These are phyloP conservation scores for Aspergillus sclerotiicarbonarius DNA, from an alignment of 495 filamentous ascomycete species.

Conservation along the genomic window DNA sequence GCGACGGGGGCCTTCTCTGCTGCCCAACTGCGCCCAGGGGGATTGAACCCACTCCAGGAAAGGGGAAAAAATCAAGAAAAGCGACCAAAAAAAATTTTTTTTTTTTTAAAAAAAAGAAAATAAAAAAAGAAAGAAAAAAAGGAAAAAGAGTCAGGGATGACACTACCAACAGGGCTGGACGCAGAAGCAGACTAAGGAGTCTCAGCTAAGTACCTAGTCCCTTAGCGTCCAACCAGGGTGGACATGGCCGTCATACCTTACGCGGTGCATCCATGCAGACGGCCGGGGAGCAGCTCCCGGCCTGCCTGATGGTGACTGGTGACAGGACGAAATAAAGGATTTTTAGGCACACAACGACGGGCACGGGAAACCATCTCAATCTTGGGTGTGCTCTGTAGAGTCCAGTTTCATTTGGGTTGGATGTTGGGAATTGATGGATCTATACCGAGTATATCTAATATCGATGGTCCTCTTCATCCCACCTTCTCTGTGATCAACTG, in stretches of 20 bases:
- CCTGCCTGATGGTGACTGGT: background rate
- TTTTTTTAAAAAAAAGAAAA: background rate
- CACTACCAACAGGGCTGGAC: background rate
- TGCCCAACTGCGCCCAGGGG: slow-evolving; percentile 4
- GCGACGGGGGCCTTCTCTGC: background rate
- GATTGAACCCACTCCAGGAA: background rate
- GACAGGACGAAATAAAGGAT: background rate
- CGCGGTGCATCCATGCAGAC: slow-evolving; percentile 1
- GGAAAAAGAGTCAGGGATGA: background rate
- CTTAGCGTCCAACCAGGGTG: background rate
- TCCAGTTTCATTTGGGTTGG: background rate
- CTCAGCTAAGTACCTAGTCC: background rate
- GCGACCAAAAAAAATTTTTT: background rate
- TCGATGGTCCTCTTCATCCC: no score
- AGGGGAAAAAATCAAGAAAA: background rate
- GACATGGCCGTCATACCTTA: background rate
- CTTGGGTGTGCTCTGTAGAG: background rate
- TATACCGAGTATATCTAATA: no score
- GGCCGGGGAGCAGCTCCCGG: slow-evolving; percentile 2
- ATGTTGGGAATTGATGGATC: background rate
- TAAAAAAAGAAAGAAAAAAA: background rate
- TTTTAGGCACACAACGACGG: slow-evolving; percentile 4
- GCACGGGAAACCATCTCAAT: background rate
- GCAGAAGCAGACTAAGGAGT: slow-evolving; percentile 6
- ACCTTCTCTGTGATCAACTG: no score